Percentiles rank a stretch among this genome's conserved stretches.
Evolutionary conservation across 371 early-diverging fungal genomes (phyloP).

Genomic region (Sporodiniella umbellata): DNA sequence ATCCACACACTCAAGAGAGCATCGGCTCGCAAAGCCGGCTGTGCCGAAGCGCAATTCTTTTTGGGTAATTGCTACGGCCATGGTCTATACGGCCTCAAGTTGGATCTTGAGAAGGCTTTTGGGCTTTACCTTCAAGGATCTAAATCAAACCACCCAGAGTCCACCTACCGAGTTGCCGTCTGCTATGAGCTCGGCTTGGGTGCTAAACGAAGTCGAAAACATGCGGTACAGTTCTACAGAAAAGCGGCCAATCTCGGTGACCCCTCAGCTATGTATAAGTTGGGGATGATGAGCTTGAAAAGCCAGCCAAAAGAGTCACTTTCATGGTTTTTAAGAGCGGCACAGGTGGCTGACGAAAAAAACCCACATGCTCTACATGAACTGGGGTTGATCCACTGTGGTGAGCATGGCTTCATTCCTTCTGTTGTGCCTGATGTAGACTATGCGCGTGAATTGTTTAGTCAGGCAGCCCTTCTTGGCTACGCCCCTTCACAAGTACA

Average conservation of each 20-base stretch:
- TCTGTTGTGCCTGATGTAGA: slow-evolving; percentile 77
- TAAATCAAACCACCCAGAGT: slow-evolving; percentile 88
- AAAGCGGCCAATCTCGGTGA: slow-evolving; percentile 92
- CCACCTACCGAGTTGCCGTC: slow-evolving; percentile 92
- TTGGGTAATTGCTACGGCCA: slow-evolving; percentile 84
- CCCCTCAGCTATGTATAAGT: slow-evolving; percentile 93
- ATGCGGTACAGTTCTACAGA: slow-evolving; percentile 89
- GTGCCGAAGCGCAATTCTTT: slow-evolving; percentile 88
- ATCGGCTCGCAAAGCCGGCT: slow-evolving; percentile 52
- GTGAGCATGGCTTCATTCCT: slow-evolving; percentile 38
- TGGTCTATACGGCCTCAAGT: slow-evolving; percentile 65
- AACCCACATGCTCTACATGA: slow-evolving; percentile 93
- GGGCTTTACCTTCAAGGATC: slow-evolving; percentile 85
- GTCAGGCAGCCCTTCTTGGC: slow-evolving; percentile 87
- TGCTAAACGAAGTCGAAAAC: slow-evolving; percentile 76
- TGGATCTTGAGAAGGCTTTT: slow-evolving; percentile 91
- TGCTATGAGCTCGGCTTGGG: slow-evolving; percentile 96
- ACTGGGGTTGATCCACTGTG: slow-evolving; percentile 78
- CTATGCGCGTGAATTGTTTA: slow-evolving; percentile 85
- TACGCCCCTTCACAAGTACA: slow-evolving; percentile 91
- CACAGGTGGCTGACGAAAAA: slow-evolving; percentile 80
- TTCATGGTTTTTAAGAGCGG: slow-evolving; percentile 91
- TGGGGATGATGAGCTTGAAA: slow-evolving; percentile 79
- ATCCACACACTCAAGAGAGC: slow-evolving; percentile 70
- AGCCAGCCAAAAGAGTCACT: slow-evolving; percentile 82